phyloP scores from a whole-genome alignment of 179 eudicot species.

The Actinidia arguta region DNA sequence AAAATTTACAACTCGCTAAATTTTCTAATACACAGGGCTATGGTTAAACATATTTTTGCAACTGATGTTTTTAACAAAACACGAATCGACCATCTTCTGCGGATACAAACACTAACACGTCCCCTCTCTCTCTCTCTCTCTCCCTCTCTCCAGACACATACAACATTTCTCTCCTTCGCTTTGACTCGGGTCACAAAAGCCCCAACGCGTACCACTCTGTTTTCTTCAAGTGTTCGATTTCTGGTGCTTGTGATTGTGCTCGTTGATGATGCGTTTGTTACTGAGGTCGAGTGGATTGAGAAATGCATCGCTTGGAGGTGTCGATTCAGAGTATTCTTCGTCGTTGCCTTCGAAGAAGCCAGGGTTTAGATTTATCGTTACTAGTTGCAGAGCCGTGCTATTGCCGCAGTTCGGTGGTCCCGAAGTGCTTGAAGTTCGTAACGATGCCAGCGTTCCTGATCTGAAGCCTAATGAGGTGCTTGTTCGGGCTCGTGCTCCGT shows the following conservation, averaged over 20 bases:
- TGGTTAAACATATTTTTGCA: no score
- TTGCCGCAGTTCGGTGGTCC: constrained; percentile 90
- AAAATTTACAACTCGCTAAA: no score
- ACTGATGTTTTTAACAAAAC: no score
- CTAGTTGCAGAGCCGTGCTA: constrained; percentile 82
- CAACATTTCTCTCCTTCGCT: not conserved
- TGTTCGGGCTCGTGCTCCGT: constrained; percentile 88
- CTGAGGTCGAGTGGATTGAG: constrained; percentile 32
- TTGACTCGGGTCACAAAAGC: not conserved
- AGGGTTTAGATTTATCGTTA: constrained; percentile 57
- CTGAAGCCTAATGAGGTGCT: constrained; percentile 84
- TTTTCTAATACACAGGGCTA: no score
- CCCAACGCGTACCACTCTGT: not conserved
- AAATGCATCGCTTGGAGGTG: constrained; percentile 21
- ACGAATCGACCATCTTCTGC: not conserved
- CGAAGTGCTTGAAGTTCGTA: constrained; percentile 72
- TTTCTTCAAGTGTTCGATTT: not conserved
- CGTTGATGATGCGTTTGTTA: constrained; percentile 48
- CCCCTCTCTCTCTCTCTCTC: not conserved
- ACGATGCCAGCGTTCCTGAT: constrained; percentile 69
- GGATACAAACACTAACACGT: constrained; percentile 3
- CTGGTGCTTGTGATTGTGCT: not conserved
- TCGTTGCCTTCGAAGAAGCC: constrained; percentile 10
- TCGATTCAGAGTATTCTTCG: not conserved
- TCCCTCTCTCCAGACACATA: not conserved